Evolutionary conservation across 805 yeast genomes (phyloP).

Genomic region (Saturnispora besseyi): DNA sequence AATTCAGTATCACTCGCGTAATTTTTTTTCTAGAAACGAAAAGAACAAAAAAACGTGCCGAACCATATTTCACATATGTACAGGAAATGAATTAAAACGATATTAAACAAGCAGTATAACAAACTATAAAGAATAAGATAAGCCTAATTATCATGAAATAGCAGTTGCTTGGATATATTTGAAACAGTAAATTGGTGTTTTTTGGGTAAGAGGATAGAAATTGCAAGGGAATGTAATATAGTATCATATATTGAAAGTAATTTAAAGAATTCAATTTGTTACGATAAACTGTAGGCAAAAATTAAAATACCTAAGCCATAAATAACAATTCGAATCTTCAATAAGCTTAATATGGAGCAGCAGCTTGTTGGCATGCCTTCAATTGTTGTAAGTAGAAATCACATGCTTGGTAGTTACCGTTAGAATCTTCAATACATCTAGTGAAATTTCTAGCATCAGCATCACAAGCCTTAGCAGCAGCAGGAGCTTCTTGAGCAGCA

Average conservation of each 20-base stretch:
- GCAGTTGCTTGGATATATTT: background rate
- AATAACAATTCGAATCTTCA: no score
- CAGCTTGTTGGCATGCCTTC: slow-evolving; percentile 94
- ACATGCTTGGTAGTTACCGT: slow-evolving; percentile 94
- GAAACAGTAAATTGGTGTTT: background rate
- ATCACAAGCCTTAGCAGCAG: slow-evolving; percentile 56
- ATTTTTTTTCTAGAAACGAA: background rate
- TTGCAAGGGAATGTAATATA: background rate
- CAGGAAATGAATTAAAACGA: background rate
- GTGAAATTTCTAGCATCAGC: slow-evolving; percentile 92
- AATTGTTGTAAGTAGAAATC: slow-evolving; percentile 95
- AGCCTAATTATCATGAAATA: background rate
- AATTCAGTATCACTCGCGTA: no score
- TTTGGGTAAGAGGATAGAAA: background rate
- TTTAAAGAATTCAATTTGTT: no score
- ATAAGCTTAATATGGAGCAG: slow-evolving; percentile 55
- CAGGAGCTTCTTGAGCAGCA: slow-evolving; percentile 28
- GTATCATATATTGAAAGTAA: background rate
- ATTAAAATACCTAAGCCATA: no score
- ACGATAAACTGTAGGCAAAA: no score
- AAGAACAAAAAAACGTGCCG: background rate
- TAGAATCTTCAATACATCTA: slow-evolving; percentile 86
- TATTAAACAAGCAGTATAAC: background rate
- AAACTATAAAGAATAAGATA: background rate
- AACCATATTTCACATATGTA: background rate